phyloP scores from a whole-genome alignment of 257 asterid species.

The Rhazya stricta region DNA sequence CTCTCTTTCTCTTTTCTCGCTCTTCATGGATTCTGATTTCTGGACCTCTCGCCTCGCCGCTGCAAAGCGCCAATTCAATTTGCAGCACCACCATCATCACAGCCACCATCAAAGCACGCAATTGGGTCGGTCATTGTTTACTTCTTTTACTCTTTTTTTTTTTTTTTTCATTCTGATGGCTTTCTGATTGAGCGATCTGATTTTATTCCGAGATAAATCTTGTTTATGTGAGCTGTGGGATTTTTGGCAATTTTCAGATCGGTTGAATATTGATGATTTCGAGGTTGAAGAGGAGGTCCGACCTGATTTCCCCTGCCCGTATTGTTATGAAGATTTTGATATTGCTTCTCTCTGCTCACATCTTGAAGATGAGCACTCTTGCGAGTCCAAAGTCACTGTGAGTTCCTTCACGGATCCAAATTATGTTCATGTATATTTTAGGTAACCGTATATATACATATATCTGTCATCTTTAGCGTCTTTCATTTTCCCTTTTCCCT shows the following conservation, averaged over 20 bases:
- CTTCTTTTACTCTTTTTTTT: background rate
- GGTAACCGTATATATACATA: background rate
- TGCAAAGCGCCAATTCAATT: slow-evolving; percentile 67
- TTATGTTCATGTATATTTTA: slow-evolving; percentile 6
- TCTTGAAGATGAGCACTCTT: slow-evolving; percentile 74
- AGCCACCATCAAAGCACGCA: slow-evolving; percentile 36
- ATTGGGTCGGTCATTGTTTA: slow-evolving; percentile 41
- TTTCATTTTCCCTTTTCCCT: background rate
- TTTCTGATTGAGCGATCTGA: background rate
- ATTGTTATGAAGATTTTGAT: slow-evolving; percentile 80
- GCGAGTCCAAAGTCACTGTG: slow-evolving; percentile 65
- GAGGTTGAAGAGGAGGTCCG: slow-evolving; percentile 76
- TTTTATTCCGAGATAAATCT: background rate
- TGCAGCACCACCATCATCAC: slow-evolving; percentile 46
- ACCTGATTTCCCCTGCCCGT: slow-evolving; percentile 73
- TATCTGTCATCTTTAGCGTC: background rate
- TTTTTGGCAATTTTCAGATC: slow-evolving; percentile 38
- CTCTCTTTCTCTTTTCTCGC: background rate
- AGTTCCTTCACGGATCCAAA: slow-evolving; percentile 28
- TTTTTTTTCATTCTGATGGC: background rate
- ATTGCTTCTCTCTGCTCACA: slow-evolving; percentile 72
- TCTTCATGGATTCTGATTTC: slow-evolving; percentile 71
- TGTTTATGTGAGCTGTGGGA: slow-evolving; percentile 2
- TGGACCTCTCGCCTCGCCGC: slow-evolving; percentile 73
- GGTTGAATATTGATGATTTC: slow-evolving; percentile 54